Conservation (phyloP, 2,329 filamentous ascomycete genomes). For the Hirsutella rhossiliensis region DNA sequence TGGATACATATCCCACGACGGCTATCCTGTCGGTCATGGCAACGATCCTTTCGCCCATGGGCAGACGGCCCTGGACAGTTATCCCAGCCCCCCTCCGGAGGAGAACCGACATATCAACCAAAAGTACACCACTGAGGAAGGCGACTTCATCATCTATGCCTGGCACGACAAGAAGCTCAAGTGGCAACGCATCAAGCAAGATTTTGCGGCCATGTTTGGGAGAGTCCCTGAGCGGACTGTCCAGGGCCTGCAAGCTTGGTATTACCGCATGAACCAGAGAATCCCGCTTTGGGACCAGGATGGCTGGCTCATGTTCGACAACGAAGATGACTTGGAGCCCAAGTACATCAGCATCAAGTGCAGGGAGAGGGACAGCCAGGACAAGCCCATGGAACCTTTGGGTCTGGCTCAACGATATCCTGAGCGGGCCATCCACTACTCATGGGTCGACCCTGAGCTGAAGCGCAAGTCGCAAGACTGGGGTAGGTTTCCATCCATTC, state of each 20-base stretch:
- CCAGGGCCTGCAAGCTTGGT: constrained; percentile 29
- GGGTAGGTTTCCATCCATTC: constrained; percentile 20
- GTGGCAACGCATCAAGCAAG: constrained; percentile 27
- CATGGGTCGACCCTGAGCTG: constrained; percentile 28
- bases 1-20: constrained; percentile 9
- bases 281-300: constrained; percentile 27
- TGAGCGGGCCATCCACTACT: constrained; percentile 31
- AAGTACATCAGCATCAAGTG: constrained; percentile 25
- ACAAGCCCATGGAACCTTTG: constrained; percentile 22
- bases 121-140: constrained; percentile 30
- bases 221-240: constrained; percentile 24
- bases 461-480: constrained; percentile 25
- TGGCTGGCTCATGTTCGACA: constrained; percentile 27
- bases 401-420: constrained; percentile 31
- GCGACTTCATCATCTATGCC: constrained; percentile 31
- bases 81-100: constrained; percentile 23
- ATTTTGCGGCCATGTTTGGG: constrained; percentile 26
- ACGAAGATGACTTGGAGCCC: constrained; percentile 25
- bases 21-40: constrained; percentile 10
- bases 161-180: constrained; percentile 30
- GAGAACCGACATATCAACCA: constrained; percentile 28
- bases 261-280: constrained; percentile 29
- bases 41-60: constrained; percentile 12
- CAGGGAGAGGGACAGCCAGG: constrained; percentile 23
- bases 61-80: constrained; percentile 13